Base-by-base conservation (phyloP, 352 stramenopile genomes). In the Aphanomyces cochlioides region DNA sequence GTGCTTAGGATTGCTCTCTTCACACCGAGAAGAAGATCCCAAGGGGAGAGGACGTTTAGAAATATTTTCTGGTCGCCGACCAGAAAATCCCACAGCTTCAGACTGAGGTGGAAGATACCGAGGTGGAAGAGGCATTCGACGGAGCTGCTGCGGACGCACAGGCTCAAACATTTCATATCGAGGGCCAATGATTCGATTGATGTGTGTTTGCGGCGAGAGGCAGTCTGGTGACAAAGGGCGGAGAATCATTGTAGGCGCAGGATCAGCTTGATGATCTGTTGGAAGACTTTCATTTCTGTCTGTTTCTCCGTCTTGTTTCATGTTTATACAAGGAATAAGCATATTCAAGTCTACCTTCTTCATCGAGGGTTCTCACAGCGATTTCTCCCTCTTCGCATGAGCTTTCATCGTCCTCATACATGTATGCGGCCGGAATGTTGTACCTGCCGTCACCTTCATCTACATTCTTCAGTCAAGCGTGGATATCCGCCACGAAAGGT, bases 381-480 rank as follows among this genome's bases (percentile, higher is more conserved):
- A 28, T 28, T 28, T 28, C 28, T 28, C 28, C 64, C 56, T 70
- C 64, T 61, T 70, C 64, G 54, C 47, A 70, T 54, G 64, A 70
- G 45, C 60, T 67, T 17, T 47, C 47, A 43, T 40, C 41, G 38
- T 67, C 21, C n/a, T 63, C 60, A 4, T 57, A 50, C 10, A n/a
- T 50, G 43, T 50, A 50, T n/a, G 17, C 43, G 17, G 10, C 43
- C 10, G 43, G 43, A 37, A 17, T 39, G 7, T 28, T 67, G 28
- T 67, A 10, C 17, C 15, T 48, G 8, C 13, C 8, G n/a, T 59
- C 50, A 59, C 28, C 12, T 12, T 59, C 50, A 10, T 59, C 50
- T 59, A 15, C 19, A 5, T 17, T 36, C 28, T 28, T 28, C 28
- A 28, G 28, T 28, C 28, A 28, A 28, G 28, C 28, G 28, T 28